These are phyloP conservation scores for Pythium guiyangense DNA, from an alignment of 352 stramenopile species.

Conservation along the genomic window DNA sequence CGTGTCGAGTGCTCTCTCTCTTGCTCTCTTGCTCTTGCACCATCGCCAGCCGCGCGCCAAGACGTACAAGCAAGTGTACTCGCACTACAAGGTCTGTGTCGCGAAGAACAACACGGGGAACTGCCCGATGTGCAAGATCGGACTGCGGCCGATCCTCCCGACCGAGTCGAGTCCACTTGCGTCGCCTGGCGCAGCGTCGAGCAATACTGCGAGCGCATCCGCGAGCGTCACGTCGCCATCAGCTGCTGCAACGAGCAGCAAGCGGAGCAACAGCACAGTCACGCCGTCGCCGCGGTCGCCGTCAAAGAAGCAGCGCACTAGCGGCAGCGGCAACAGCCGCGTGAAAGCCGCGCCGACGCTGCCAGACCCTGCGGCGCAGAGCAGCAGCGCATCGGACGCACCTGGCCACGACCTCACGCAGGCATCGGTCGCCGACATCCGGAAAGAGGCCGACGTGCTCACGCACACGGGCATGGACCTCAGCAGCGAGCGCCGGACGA, in stretches of 20 bases:
- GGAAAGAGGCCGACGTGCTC: slow-evolving; percentile 78
- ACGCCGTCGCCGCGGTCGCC: slow-evolving; percentile 68
- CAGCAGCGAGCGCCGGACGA: slow-evolving; percentile 61
- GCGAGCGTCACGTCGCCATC: slow-evolving; percentile 32
- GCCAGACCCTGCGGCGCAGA: slow-evolving; percentile 22
- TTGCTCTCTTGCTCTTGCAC: background rate
- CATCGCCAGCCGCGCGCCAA: slow-evolving; percentile 51
- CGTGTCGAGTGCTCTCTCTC: background rate
- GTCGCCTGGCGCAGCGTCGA: slow-evolving; percentile 16
- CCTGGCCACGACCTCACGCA: slow-evolving; percentile 51
- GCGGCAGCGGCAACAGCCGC: slow-evolving; percentile 24
- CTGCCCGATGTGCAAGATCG: slow-evolving; percentile 86
- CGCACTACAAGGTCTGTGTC: slow-evolving; percentile 77
- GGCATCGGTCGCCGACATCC: slow-evolving; percentile 65
- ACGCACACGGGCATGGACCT: slow-evolving; percentile 83
- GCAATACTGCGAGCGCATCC: slow-evolving; percentile 1
- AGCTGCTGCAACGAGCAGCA: slow-evolving; percentile 24
- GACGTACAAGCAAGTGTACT: slow-evolving; percentile 84
- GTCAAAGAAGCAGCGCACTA: slow-evolving; percentile 59
- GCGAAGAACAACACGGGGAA: slow-evolving; percentile 75
- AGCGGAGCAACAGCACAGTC: slow-evolving; percentile 48
- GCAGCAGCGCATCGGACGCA: slow-evolving; percentile 19
- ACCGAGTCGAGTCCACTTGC: slow-evolving; percentile 16
- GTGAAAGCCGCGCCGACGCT: slow-evolving; percentile 26
- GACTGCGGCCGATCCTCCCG: slow-evolving; percentile 51